Evolutionary conservation across 1,139 yeast species (phyloP), one percentile per base, ranked within the genome.

Genomic region (Lodderomyces parapsilosis): DNA sequence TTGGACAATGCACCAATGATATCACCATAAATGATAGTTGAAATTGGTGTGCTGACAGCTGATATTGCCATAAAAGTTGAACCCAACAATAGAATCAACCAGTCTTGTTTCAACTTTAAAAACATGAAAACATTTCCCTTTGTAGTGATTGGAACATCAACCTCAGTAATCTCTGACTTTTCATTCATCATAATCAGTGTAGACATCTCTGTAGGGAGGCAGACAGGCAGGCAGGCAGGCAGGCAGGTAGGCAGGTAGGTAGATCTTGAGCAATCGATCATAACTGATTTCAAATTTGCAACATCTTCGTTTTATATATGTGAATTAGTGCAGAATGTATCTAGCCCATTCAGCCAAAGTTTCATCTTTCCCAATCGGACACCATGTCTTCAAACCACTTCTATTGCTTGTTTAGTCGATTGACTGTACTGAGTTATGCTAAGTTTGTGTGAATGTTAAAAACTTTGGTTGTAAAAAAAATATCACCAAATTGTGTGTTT

Each of bases 21-120:
- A 45, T 75, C 65, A 1, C 96, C 95, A 46, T 83, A 77, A 9
- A 89, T 55, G 5, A 86, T 69, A 0, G 94, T 80, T 27, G 82
- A 76, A 0, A 78, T 71, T 0, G 95, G 86, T 0, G 86, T 77
- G 0, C 79, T 76, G 2, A 74, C 58, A 0, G 86, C 81, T 13
- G 81, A 68, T 0, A 68, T 53, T 28, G 54, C 49, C 48, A 69
- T 60, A 23, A 58, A 45, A 0, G 61, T 15, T 0, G 55, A 30
- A 0, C 68, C 73, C 2, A 57, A 30, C 2, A 55, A 23, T 2
- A 66, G 44, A 10, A 55, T 45, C 0, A 57, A 53, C 19, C 55
- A 36, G 47, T 72, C 77, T 15, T 43, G 47, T 11, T 39, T 43
- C 34, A 40, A 28, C 10, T 45, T 24, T 4, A 62, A 47, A 49